Evolutionary conservation across 1,139 yeast species (phyloP).

Genomic region (Hyphopichia buzzinii): DNA sequence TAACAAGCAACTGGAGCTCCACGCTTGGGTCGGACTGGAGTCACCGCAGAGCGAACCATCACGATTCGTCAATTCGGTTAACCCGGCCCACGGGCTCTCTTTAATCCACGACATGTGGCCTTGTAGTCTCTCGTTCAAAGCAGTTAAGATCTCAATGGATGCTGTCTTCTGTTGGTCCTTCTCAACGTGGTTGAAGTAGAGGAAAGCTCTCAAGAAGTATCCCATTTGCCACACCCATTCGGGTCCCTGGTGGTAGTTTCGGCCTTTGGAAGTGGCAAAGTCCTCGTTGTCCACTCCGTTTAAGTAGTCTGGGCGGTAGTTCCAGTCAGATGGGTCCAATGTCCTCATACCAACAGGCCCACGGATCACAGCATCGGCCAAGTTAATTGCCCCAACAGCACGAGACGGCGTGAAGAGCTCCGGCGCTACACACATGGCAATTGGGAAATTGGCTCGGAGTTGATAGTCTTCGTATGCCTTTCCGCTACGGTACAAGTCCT

Average conservation of each 20-base stretch:
- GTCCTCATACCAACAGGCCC: constrained; percentile 95
- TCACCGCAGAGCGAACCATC: constrained; percentile 79
- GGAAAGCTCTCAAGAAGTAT: constrained; percentile 76
- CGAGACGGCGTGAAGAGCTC: constrained; percentile 68
- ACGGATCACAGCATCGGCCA: constrained; percentile 71
- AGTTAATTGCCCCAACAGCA: constrained; percentile 61
- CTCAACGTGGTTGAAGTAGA: constrained; percentile 48
- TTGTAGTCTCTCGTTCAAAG: constrained; percentile 53
- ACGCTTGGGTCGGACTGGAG: constrained; percentile 94
- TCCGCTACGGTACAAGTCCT: constrained; percentile 77
- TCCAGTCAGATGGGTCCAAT: constrained; percentile 86
- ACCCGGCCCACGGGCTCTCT: constrained; percentile 86
- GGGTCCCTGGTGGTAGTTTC: constrained; percentile 98
- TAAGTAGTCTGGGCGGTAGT: constrained; percentile 84
- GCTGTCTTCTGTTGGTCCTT: constrained; percentile 26
- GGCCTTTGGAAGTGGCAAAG: constrained; percentile 90
- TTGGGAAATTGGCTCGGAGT: constrained; percentile 85
- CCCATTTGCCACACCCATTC: constrained; percentile 98
- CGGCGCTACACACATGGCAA: constrained; percentile 92
- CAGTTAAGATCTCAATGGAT: constrained; percentile 29
- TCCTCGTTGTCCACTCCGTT: constrained; percentile 80
- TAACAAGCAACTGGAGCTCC: constrained; percentile 85
- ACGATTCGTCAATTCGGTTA: constrained; percentile 88
- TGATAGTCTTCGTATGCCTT: constrained; percentile 94
- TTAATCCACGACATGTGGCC: constrained; percentile 70